A percentile compares a stretch with the other conserved stretches of the same genome.
phyloP scores from a whole-genome alignment of 1,139 yeast genomes.

The Taphrina confusa region DNA sequence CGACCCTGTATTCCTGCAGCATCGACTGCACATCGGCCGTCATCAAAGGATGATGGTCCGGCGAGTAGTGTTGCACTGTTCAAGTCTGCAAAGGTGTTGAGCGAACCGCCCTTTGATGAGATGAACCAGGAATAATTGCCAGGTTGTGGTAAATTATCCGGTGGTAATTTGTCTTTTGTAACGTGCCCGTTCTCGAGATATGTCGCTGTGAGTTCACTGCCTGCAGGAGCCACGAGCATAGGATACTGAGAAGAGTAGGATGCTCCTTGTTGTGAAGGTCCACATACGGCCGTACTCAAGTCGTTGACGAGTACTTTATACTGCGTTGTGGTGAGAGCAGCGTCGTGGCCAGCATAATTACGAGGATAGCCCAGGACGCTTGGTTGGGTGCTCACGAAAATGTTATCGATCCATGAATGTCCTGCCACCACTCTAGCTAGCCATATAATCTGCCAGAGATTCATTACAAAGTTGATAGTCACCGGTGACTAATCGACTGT shows the following conservation, averaged over 20 bases:
- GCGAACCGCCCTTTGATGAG: slow-evolving; percentile 30
- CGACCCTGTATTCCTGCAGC: slow-evolving; percentile 34
- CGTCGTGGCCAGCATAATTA: slow-evolving; percentile 19
- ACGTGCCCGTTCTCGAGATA: slow-evolving; percentile 41
- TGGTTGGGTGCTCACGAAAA: not conserved
- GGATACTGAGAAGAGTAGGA: slow-evolving; percentile 40
- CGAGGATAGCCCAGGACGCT: slow-evolving; percentile 12
- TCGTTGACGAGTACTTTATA: slow-evolving; percentile 13
- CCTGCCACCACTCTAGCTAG: not conserved
- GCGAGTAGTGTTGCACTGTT: slow-evolving; percentile 35
- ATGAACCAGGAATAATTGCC: slow-evolving; percentile 39
- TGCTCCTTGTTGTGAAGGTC: slow-evolving; percentile 34
- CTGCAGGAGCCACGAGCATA: slow-evolving; percentile 38
- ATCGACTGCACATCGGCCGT: slow-evolving; percentile 39
- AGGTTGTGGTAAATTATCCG: slow-evolving; percentile 40
- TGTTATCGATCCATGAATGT: slow-evolving; percentile 19
- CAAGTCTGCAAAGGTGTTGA: slow-evolving; percentile 36
- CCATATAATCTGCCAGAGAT: slow-evolving; percentile 9
- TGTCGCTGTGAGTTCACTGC: slow-evolving; percentile 37
- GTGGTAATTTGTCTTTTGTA: slow-evolving; percentile 39
- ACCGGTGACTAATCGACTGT: no score
- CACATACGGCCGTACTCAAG: slow-evolving; percentile 27
- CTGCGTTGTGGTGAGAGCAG: not conserved
- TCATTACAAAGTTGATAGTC: not conserved
- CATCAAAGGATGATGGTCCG: slow-evolving; percentile 40